Conservation (phyloP, 257 asterid genomes). For the Solanum ossicruentum region DNA sequence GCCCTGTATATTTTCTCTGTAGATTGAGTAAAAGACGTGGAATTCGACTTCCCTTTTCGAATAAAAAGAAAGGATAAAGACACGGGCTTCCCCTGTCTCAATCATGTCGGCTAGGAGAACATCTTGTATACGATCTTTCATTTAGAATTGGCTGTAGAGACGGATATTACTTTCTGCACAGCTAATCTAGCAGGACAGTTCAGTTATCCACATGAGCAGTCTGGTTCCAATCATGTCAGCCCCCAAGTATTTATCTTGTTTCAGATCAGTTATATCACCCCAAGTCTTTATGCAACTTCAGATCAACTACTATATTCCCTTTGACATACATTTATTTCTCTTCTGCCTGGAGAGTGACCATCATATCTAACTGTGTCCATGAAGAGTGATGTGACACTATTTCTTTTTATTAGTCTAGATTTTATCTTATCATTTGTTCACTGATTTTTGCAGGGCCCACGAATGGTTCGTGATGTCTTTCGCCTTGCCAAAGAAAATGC, state of each 20-base stretch:
- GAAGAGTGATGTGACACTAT: background rate
- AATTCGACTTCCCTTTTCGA: background rate
- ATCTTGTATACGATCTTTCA: background rate
- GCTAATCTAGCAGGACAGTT: background rate
- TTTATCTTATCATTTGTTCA: background rate
- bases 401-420: background rate
- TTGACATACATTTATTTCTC: background rate
- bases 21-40: background rate
- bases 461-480: background rate
- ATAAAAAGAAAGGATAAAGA: background rate
- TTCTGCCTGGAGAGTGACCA: background rate
- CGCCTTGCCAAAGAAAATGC: constrained; percentile 1
- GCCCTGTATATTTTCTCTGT: background rate
- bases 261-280: background rate
- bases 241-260: background rate
- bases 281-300: background rate
- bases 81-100: background rate
- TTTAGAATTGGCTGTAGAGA: background rate
- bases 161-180: background rate
- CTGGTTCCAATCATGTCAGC: background rate
- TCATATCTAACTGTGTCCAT: background rate
- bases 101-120: background rate
- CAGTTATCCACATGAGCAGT: background rate
- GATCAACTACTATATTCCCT: background rate
- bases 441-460: constrained; percentile 1